Evolutionary conservation across 108 stramenopile genomes (phyloP), one percentile per base, ranked within the genome.

Genomic region (Cyclostephanos tholiformis): DNA sequence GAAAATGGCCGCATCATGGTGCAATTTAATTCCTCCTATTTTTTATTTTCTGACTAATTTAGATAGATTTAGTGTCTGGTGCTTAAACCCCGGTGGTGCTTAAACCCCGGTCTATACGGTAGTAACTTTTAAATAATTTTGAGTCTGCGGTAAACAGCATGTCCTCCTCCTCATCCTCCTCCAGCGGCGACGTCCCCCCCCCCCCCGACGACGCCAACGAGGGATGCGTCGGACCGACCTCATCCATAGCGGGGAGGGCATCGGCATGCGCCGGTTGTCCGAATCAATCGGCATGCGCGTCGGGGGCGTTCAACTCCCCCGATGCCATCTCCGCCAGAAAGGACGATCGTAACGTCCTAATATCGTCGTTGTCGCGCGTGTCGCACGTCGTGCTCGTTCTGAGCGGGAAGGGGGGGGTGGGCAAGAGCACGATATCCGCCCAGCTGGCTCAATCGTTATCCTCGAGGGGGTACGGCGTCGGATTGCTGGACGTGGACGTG

Each of bases 371-470:
- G 49, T 70, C 80, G 9, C 85, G 88, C 66, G 97, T 99, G 0
- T 94, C 92, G 46, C 95, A 98, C 68, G 96, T 91, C 9, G 62
- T 99, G 14, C 82, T 99, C 41, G 98, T 99, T 6, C 70, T 99
- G 52, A 92, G 91, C 32, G 99, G 99, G 27, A 99, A 99, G 86
- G 99, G 99, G 4, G 98, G 98, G 30, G 99, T 99, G 9, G 99
- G 99, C 13, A 99, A 97, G 85, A 91, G 87, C 36, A 99, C 99
- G 0, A 85, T 99, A 12, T 84, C 95, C 11, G 92, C 93, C 26
- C 99, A 99, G 82, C 69, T 99, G 25, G 94, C 96, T 6, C 96
- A 95, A 64, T 83, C 95, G 0, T 78, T 99, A 27, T 92, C 97
- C 7, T 69, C 78, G 0, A 77, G 91, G 61, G 98, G 97, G 16